Percentiles rank a stretch among this genome's conserved stretches.
phyloP scores from a whole-genome alignment of 352 stramenopile species.

The Phytophthora brassicae region DNA sequence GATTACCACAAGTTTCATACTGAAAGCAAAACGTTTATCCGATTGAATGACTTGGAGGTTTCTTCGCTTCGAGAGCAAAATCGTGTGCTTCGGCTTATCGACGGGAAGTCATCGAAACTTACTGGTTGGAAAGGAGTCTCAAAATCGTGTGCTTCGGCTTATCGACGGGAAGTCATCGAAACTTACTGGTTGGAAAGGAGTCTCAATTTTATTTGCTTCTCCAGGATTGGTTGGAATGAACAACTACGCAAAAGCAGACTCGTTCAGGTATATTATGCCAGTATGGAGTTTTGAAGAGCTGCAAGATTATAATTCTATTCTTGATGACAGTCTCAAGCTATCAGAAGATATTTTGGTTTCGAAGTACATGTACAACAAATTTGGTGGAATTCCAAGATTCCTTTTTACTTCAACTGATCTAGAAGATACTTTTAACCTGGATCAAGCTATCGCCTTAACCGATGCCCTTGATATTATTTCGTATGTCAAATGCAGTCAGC shows the following conservation, averaged over 20 bases:
- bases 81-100: conserved; percentile 26
- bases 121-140: conserved; percentile 24
- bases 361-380: conserved; percentile 67
- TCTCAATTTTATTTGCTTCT: conserved; percentile 27
- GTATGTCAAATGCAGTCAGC: conserved; percentile 3
- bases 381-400: conserved; percentile 23
- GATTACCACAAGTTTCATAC: conserved; percentile 7
- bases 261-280: conserved; percentile 5
- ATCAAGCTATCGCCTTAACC: conserved; percentile 5
- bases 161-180: conserved; percentile 18
- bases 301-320: conserved; percentile 2
- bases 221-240: not conserved
- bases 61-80: not conserved
- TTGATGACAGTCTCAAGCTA: not conserved
- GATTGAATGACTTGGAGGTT: conserved; percentile 5
- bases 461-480: conserved; percentile 7
- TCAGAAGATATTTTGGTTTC: conserved; percentile 43
- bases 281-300: conserved; percentile 10
- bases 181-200: conserved; percentile 20
- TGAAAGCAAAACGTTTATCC: not conserved
- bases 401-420: not conserved
- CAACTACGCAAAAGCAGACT: not conserved
- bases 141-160: conserved; percentile 26
- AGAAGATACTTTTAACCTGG: not conserved
- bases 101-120: conserved; percentile 12